Conservation (phyloP, 2,329 filamentous ascomycete species). For the Alternaria sp. region DNA sequence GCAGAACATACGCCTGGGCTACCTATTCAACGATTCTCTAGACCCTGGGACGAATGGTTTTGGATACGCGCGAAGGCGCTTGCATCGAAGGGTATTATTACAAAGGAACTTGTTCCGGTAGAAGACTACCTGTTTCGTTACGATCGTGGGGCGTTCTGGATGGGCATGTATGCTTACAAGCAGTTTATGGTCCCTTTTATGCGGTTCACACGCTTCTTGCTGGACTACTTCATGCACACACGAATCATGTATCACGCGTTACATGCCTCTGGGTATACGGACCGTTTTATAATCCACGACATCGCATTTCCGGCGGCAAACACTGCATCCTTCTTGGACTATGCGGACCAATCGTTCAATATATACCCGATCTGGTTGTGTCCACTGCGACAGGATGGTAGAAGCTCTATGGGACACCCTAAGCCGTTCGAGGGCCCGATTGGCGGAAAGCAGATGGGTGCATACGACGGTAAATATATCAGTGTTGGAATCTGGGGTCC, state of each 20-base stretch:
- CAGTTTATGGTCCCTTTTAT: slow-evolving; percentile 70
- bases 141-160: slow-evolving; percentile 72
- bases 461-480: slow-evolving; percentile 38
- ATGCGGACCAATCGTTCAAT: slow-evolving; percentile 56
- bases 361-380: slow-evolving; percentile 69
- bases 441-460: slow-evolving; percentile 9
- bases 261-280: slow-evolving; percentile 65
- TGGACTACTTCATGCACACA: slow-evolving; percentile 71
- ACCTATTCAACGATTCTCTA: slow-evolving; percentile 60
- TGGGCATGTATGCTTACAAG: slow-evolving; percentile 65
- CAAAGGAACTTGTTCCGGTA: slow-evolving; percentile 57
- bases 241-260: slow-evolving; percentile 70
- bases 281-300: slow-evolving; percentile 69
- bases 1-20: slow-evolving; percentile 36
- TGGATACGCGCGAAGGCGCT: slow-evolving; percentile 67
- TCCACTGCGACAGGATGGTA: slow-evolving; percentile 53
- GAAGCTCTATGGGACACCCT: slow-evolving; percentile 44
- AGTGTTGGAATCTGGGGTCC: slow-evolving; percentile 77
- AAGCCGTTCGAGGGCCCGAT: slow-evolving; percentile 17
- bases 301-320: slow-evolving; percentile 65
- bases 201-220: slow-evolving; percentile 62
- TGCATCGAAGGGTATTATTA: slow-evolving; percentile 14
- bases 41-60: slow-evolving; percentile 74
- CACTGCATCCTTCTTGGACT: slow-evolving; percentile 62
- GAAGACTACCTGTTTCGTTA: slow-evolving; percentile 69